Evolutionary conservation across 495 filamentous ascomycete species (phyloP), one percentile per base, ranked within the genome.

Genomic region (Penicillium cinerascens): DNA sequence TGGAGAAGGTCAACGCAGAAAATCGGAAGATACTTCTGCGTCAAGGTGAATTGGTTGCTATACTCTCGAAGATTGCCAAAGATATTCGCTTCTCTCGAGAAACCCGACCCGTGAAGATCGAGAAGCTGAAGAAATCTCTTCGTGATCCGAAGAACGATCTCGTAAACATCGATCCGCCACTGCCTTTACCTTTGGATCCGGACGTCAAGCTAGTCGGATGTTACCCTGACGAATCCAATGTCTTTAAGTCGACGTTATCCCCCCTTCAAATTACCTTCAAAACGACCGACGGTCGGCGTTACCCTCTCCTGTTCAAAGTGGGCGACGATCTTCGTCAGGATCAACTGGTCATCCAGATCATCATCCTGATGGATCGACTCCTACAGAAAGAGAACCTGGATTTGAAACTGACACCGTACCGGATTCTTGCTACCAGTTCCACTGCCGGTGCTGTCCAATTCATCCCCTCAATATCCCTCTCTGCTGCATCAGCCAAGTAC

Each of bases 311-410:
- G 41, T 97, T 97, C 81, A 99, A 99, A 69, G 91, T 91, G 3
- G 93, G 93, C 37, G 93, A 99, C 62, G 93, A 99, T 63, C 80
- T 99, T 36, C 88, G 93, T 0, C 93, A 99, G 70, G 93, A 99
- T 60, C 93, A 99, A 68, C 82, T 99, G 0, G 91, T 97, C 42
- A 95, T 99, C 54, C 93, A 99, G 56, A 97, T 97, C 60, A 95
- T 99, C 67, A 95, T 87, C 1, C 79, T 99, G 42, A 99, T 99
- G 93, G 93, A 99, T 61, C 87, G 91, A 23, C 85, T 99, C 15
- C 82, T 99, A 11, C 88, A 86, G 42, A 97, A 97, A 59, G 93
- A 97, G 64, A 99, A 99, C 59, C 82, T 99, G 3, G 93, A 99
- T 68, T 80, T 99, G 20, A 96, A 95, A 65, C 78, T 99, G 1